Conservation (phyloP, 257 asterid species). For the Craterostigma plantagineum region DNA sequence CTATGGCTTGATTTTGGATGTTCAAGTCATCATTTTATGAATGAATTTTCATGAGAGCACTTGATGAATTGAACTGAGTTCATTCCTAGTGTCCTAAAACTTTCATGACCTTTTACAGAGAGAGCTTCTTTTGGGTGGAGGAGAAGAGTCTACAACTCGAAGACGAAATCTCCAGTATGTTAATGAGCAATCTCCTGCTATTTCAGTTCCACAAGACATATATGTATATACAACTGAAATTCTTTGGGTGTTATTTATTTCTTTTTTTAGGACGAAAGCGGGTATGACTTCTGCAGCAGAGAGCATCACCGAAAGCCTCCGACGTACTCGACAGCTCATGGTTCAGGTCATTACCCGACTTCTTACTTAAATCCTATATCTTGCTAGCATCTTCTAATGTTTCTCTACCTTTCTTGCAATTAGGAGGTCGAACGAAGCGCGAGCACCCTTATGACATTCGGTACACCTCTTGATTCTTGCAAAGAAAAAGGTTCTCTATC, state of each 20-base stretch:
- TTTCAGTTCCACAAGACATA: too few relatives aligned
- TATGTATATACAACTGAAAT: neutral
- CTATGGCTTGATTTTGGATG: neutral
- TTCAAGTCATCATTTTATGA: too few relatives aligned
- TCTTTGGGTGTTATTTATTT: constrained; percentile 4
- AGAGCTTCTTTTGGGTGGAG: constrained; percentile 91
- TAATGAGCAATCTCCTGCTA: too few relatives aligned
- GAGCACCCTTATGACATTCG: constrained; percentile 77
- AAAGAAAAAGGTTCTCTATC: neutral
- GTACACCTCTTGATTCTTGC: constrained; percentile 17
- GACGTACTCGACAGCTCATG: constrained; percentile 92
- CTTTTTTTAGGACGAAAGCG: constrained; percentile 66
- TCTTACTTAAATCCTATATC: neutral
- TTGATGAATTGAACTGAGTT: neutral
- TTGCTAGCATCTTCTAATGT: neutral
- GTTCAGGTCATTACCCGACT: constrained; percentile 58
- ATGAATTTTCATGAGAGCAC: neutral
- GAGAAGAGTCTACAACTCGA: constrained; percentile 83
- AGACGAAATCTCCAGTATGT: constrained; percentile 80
- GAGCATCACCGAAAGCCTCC: constrained; percentile 87
- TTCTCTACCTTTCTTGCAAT: constrained; percentile 8
- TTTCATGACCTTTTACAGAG: constrained; percentile 34
- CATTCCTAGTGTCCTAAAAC: constrained; percentile 1
- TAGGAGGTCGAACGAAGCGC: constrained; percentile 92
- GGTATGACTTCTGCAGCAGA: constrained; percentile 99